A percentile compares a stretch with the other conserved stretches of the same genome.
Conservation (phyloP, 2,329 filamentous ascomycete species). For the Colletotrichum musicola region DNA sequence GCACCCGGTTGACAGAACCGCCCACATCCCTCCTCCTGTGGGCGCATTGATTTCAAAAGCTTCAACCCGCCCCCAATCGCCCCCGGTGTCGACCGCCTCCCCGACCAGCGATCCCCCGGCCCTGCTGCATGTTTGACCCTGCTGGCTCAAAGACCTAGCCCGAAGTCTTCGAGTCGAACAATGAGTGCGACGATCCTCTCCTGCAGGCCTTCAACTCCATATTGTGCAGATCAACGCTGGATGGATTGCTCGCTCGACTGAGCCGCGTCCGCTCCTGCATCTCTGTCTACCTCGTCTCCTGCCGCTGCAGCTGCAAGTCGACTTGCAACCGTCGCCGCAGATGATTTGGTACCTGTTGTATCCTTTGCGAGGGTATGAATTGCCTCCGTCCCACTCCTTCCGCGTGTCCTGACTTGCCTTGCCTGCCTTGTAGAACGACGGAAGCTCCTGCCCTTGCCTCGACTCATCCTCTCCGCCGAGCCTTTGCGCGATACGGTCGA, state of each 20-base stretch:
- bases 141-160: slow-evolving; percentile 13
- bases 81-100: not conserved
- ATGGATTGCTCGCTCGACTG: slow-evolving; percentile 29
- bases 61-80: slow-evolving; percentile 4
- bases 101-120: slow-evolving; percentile 17
- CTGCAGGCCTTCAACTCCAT: slow-evolving; percentile 19
- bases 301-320: slow-evolving; percentile 32
- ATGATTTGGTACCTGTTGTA: slow-evolving; percentile 86
- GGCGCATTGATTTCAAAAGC: slow-evolving; percentile 21
- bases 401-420: slow-evolving; percentile 21
- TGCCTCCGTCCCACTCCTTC: slow-evolving; percentile 21
- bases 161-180: slow-evolving; percentile 17
- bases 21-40: slow-evolving; percentile 15
- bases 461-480: slow-evolving; percentile 73
- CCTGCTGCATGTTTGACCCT: slow-evolving; percentile 15
- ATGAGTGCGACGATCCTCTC: slow-evolving; percentile 25
- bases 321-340: slow-evolving; percentile 40
- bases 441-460: slow-evolving; percentile 76
- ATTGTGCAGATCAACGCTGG: slow-evolving; percentile 17
- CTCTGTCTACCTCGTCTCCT: slow-evolving; percentile 21
- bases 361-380: slow-evolving; percentile 79
- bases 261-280: slow-evolving; percentile 26
- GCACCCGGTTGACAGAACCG: slow-evolving; percentile 10
- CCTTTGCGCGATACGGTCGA: slow-evolving; percentile 77
- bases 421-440: slow-evolving; percentile 69